Conservation (phyloP, 2,329 filamentous ascomycete genomes). For the Emericellopsis cladophorae region DNA sequence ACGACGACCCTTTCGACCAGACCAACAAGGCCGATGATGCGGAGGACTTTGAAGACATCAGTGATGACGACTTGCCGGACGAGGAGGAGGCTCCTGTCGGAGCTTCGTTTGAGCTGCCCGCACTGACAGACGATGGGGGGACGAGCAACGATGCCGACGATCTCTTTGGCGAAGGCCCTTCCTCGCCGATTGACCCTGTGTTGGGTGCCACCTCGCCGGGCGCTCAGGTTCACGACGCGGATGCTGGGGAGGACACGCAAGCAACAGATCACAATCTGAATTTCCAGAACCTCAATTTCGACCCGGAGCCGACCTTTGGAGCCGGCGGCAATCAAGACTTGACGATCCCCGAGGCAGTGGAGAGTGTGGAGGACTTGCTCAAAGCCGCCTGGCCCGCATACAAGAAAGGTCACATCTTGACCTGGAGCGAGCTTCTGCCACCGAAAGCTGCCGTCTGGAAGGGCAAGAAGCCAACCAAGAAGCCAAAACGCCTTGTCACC, state of each 20-base stretch:
- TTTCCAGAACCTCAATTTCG: slow-evolving; percentile 33
- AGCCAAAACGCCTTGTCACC: slow-evolving; percentile 69
- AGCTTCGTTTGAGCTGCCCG: slow-evolving; percentile 34
- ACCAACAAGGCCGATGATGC: slow-evolving; percentile 85
- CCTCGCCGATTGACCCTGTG: slow-evolving; percentile 31
- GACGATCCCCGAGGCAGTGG: slow-evolving; percentile 54
- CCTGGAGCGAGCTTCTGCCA: slow-evolving; percentile 73
- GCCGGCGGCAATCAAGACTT: slow-evolving; percentile 43
- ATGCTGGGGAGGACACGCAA: slow-evolving; percentile 17
- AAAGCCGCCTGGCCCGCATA: slow-evolving; percentile 74
- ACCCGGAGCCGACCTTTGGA: slow-evolving; percentile 28
- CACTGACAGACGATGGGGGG: slow-evolving; percentile 45
- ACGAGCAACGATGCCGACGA: slow-evolving; percentile 51
- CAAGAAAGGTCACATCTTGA: slow-evolving; percentile 59
- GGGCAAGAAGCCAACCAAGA: slow-evolving; percentile 66
- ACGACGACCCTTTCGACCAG: slow-evolving; percentile 39
- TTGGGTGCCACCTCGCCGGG: slow-evolving; percentile 30
- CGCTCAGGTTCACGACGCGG: slow-evolving; percentile 26
- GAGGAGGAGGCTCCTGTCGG: slow-evolving; percentile 38
- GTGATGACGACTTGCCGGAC: slow-evolving; percentile 80
- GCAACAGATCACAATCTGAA: slow-evolving; percentile 16
- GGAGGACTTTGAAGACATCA: slow-evolving; percentile 80
- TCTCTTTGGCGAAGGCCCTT: slow-evolving; percentile 53
- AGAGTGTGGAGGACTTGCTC: slow-evolving; percentile 63
- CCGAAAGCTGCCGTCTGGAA: slow-evolving; percentile 67